phyloP scores from a whole-genome alignment of 805 yeast genomes.

The Starmera caribaea region DNA sequence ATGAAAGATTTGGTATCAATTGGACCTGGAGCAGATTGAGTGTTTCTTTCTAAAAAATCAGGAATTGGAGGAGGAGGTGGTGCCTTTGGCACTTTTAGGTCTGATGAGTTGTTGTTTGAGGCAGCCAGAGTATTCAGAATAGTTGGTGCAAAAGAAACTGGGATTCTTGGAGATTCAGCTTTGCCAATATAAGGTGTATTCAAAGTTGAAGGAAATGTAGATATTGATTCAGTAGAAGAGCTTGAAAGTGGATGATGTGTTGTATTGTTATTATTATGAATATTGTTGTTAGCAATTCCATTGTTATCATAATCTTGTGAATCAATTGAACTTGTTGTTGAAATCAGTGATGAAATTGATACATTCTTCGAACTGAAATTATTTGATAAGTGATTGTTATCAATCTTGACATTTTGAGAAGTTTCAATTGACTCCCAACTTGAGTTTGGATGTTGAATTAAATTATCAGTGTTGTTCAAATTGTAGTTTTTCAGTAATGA shows the following conservation, averaged over 20 bases:
- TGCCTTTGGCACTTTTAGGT: slow-evolving; percentile 3
- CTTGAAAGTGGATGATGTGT: slow-evolving; percentile 1
- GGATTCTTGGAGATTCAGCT: no score
- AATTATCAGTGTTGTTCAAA: neutral
- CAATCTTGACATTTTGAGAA: neutral
- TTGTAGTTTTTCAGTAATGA: neutral
- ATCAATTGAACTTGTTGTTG: no score
- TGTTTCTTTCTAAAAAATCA: neutral
- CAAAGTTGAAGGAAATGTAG: slow-evolving; percentile 8
- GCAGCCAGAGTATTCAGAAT: neutral
- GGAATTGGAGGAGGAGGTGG: slow-evolving; percentile 25
- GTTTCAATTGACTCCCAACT: neutral
- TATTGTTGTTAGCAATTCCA: no score
- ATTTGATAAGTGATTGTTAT: no score
- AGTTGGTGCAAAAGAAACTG: neutral
- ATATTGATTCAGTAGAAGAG: slow-evolving; percentile 8
- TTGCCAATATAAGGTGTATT: no score
- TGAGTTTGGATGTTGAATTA: neutral
- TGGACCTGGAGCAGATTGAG: neutral
- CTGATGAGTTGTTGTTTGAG: neutral
- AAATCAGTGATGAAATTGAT: no score
- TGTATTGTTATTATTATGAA: neutral
- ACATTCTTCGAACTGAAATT: no score
- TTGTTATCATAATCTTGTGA: no score
- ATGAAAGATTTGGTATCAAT: neutral